A percentile compares a stretch with the other conserved stretches of the same genome.
Evolutionary conservation across 2,329 filamentous ascomycete species (phyloP).

Genomic region (Nothophoma quercina): DNA sequence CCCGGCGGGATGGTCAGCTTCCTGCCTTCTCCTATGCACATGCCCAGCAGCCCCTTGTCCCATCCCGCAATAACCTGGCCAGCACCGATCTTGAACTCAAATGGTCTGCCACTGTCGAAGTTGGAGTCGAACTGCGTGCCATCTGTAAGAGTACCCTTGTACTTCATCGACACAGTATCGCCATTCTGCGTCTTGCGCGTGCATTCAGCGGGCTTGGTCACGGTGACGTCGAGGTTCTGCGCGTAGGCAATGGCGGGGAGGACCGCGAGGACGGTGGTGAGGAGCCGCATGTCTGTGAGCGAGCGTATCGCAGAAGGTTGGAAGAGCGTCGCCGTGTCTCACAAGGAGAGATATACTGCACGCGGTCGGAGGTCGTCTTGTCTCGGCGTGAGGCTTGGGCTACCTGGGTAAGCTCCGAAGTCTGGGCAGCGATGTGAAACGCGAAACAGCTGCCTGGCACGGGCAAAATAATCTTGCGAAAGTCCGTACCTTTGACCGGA

Average conservation of each 20-base stretch:
- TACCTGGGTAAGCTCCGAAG: constrained; percentile 11
- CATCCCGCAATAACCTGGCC: constrained; percentile 93
- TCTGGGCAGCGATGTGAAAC: constrained; percentile 14
- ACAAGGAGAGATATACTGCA: background rate
- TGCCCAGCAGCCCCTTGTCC: constrained; percentile 88
- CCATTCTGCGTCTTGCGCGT: constrained; percentile 54
- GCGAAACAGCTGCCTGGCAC: constrained; percentile 1
- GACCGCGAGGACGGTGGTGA: constrained; percentile 29
- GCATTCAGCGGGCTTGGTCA: constrained; percentile 53
- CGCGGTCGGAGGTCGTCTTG: constrained; percentile 6
- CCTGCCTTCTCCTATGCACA: constrained; percentile 94
- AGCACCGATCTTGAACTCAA: constrained; percentile 79
- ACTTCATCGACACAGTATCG: constrained; percentile 58
- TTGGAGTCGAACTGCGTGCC: constrained; percentile 84
- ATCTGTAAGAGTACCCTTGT: constrained; percentile 61
- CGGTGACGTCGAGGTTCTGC: constrained; percentile 51
- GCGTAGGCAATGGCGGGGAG: constrained; percentile 33
- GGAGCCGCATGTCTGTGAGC: constrained; percentile 38
- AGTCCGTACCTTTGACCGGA: background rate
- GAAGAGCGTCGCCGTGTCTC: background rate
- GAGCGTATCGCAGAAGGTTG: constrained; percentile 2
- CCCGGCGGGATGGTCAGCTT: constrained; percentile 89
- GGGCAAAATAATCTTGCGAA: background rate
- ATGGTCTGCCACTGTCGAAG: constrained; percentile 78
- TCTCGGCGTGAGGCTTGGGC: constrained; percentile 8